Conservation (phyloP, 2,329 filamentous ascomycete genomes). For the Cadophora sp. region DNA sequence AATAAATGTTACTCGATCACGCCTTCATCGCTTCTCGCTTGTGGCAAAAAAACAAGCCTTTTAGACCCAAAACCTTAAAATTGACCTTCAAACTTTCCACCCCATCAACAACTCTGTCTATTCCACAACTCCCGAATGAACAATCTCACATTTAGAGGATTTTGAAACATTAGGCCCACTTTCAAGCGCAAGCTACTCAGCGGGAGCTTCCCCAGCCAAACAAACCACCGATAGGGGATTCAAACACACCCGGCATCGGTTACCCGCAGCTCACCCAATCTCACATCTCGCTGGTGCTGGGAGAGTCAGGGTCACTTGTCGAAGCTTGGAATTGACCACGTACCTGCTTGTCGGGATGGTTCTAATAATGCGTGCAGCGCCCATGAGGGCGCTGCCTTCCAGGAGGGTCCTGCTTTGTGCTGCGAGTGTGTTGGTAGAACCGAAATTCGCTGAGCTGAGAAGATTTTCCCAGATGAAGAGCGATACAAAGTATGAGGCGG, state of each 20-base stretch:
- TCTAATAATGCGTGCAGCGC: conserved; percentile 10
- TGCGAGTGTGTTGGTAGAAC: not conserved
- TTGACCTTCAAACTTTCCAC: not conserved
- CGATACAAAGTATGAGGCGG: conserved; percentile 52
- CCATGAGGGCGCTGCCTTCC: conserved; percentile 12
- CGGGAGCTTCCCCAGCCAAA: not conserved
- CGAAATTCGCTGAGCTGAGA: conserved; percentile 1
- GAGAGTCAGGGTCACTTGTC: not conserved
- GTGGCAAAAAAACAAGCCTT: conserved; percentile 9
- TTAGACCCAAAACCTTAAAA: conserved; percentile 12
- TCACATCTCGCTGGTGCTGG: not conserved
- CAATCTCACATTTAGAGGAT: not conserved
- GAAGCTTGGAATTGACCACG: not conserved
- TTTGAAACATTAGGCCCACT: not conserved
- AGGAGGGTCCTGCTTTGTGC: conserved; percentile 4
- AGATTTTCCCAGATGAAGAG: conserved; percentile 19
- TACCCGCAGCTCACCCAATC: conserved; percentile 3
- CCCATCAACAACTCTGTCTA: not conserved
- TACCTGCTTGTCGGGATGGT: conserved; percentile 12
- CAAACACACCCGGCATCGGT: conserved; percentile 2
- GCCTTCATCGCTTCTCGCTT: conserved; percentile 1
- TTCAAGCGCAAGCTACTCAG: not conserved
- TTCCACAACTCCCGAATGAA: not conserved
- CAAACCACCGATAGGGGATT: not conserved
- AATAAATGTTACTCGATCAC: not conserved